Evolutionary conservation across 1,284 basidiomycete species (phyloP).

Genomic region (Neonothopanus nambi): DNA sequence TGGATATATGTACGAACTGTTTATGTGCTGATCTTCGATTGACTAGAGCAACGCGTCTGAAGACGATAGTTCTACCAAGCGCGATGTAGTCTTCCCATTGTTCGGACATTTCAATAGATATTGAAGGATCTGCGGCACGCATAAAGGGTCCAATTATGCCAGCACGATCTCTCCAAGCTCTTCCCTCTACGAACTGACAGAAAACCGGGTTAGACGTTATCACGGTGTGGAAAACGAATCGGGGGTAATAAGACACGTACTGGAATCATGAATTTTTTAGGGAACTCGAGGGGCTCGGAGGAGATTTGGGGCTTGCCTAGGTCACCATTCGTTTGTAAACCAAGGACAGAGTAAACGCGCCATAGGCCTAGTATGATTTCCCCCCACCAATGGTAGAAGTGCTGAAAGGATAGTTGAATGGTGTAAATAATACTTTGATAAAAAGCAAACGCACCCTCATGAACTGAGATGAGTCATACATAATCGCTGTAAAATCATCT

Average conservation of each 20-base stretch:
- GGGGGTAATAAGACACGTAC: constrained; percentile 26
- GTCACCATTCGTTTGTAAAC: constrained; percentile 19
- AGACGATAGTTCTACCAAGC: constrained; percentile 34
- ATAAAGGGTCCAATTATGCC: constrained; percentile 38
- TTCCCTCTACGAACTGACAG: constrained; percentile 24
- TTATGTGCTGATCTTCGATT: constrained; percentile 33
- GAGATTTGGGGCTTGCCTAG: too few relatives aligned
- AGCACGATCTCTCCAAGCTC: constrained; percentile 36
- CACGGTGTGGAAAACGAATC: constrained; percentile 14
- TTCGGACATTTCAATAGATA: constrained; percentile 33
- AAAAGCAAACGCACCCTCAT: constrained; percentile 29
- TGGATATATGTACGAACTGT: constrained; percentile 29
- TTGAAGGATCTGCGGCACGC: constrained; percentile 38
- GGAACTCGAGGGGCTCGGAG: constrained; percentile 24
- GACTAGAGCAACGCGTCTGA: constrained; percentile 37
- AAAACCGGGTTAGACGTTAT: not conserved
- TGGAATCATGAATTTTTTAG: constrained; percentile 35
- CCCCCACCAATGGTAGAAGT: constrained; percentile 47
- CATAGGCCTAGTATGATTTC: constrained; percentile 42
- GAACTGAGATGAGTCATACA: constrained; percentile 38
- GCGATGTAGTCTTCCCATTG: constrained; percentile 36
- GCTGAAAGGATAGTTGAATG: constrained; percentile 26
- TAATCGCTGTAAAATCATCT: constrained; percentile 32
- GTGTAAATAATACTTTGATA: not conserved
- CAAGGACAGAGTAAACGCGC: constrained; percentile 30